Evolutionary conservation across 2,329 filamentous ascomycete genomes (phyloP), one percentile per base, ranked within the genome.

Genomic region (Plenodomus biglobosus): DNA sequence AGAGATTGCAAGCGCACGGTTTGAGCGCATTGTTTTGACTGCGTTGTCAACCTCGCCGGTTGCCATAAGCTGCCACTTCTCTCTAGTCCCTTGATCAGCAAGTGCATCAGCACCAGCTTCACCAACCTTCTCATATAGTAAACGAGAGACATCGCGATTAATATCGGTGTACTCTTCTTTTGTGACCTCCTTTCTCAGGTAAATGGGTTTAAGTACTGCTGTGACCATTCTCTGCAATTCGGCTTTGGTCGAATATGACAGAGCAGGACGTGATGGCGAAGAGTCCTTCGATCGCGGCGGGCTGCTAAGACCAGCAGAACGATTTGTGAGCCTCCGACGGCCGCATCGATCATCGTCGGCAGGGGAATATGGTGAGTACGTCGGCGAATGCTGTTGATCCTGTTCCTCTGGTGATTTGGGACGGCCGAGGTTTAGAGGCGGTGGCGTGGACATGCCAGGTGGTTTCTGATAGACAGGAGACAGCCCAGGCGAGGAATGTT

Each of bases 91-190:
- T 18, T 86, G 80, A 62, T 88, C 82, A 3, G 73, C 66, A 22
- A 94, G 78, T 18, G 72, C 74, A 42, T 72, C 70, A 32, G 78
- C 73, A 16, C 68, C 67, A 49, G 66, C 66, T 50, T 77, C 78
- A 4, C 78, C 79, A 20, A 84, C 79, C 39, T 77, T 76, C 24
- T 85, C 90, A 73, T 99, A 99, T 49, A 99, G 78, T 74, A 87
- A 88, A 48, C 90, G 86, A 36, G 90, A 96, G 27, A 97, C 85
- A 51, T 88, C 86, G 53, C 91, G 86, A 68, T 97, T 97, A 73
- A 97, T 96, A 47, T 85, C 84, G 2, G 90, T 92, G 70, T 95
- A 99, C 71, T 96, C 87, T 50, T 96, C 89, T 59, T 91, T 89
- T 16, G 86, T 90, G 53, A 97, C 81, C 54, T 86, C 83, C 60